Evolutionary conservation across 306 rosid species (phyloP).

Genomic region (Benincasa hispida): DNA sequence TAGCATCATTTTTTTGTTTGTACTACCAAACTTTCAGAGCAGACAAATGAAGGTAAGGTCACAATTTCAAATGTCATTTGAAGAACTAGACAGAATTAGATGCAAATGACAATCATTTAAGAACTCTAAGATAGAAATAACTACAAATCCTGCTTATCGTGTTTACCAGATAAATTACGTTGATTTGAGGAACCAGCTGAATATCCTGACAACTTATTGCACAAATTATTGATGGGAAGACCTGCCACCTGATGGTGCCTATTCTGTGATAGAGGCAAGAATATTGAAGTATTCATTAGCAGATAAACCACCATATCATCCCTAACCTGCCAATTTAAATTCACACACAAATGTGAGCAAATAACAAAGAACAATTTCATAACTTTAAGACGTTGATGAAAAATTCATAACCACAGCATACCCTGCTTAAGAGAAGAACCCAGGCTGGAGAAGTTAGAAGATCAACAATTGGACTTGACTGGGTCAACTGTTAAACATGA

Average conservation of each 20-base stretch:
- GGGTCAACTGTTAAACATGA: conserved; percentile 26
- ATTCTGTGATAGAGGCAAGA: conserved; percentile 37
- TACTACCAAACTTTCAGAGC: neutral
- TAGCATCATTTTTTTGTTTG: neutral
- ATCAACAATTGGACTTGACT: conserved; percentile 36
- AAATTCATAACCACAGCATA: conserved; percentile 17
- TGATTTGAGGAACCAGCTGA: conserved; percentile 16
- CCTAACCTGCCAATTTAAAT: conserved; percentile 42
- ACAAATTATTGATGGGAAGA: conserved; percentile 27
- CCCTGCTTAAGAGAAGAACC: conserved; percentile 63
- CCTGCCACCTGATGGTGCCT: conserved; percentile 66
- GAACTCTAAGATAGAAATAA: neutral
- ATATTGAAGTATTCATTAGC: conserved; percentile 38
- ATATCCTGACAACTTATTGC: conserved; percentile 19
- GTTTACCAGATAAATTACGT: neutral
- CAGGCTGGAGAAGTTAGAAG: conserved; percentile 50
- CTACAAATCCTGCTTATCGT: conserved; percentile 26
- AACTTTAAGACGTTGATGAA: neutral
- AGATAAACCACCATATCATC: conserved; percentile 43
- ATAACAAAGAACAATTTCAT: neutral
- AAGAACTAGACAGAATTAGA: neutral
- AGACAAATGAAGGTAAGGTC: neutral
- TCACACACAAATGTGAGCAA: neutral
- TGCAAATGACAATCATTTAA: neutral
- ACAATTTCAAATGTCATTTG: neutral